Percentiles rank a stretch among this genome's conserved stretches.
Conservation (phyloP, 495 filamentous ascomycete species). For the Penicillium malachiteum region DNA sequence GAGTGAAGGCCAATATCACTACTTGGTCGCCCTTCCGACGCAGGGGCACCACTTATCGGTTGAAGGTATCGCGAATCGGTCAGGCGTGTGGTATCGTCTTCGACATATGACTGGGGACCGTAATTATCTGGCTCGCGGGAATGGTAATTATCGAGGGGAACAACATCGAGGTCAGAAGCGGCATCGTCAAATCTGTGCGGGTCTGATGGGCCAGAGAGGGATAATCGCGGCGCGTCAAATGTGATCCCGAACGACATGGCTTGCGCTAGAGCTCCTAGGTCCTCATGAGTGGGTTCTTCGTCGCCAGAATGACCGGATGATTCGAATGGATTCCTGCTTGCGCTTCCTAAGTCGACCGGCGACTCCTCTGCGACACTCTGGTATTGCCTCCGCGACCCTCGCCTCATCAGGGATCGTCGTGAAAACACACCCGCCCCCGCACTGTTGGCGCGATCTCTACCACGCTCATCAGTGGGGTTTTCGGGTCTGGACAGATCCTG, state of each 20-base stretch:
- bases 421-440: constrained; percentile 35
- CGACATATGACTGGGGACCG: constrained; percentile 43
- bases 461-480: constrained; percentile 26
- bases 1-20: constrained; percentile 63
- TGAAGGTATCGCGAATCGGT: constrained; percentile 60
- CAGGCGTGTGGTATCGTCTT: constrained; percentile 69
- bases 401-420: constrained; percentile 37
- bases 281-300: constrained; percentile 45
- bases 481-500: constrained; percentile 70
- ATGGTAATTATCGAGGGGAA: constrained; percentile 29
- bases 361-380: constrained; percentile 54
- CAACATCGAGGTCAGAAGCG: constrained; percentile 33
- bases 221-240: constrained; percentile 43
- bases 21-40: constrained; percentile 51
- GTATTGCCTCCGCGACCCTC: constrained; percentile 43
- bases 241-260: constrained; percentile 62
- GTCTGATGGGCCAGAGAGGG: constrained; percentile 16
- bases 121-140: constrained; percentile 48
- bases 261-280: constrained; percentile 53
- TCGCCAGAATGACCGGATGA: constrained; percentile 18
- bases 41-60: constrained; percentile 62
- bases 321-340: constrained; percentile 26
- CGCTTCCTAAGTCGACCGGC: constrained; percentile 34
- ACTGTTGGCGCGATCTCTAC: constrained; percentile 28
- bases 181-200: constrained; percentile 22